A percentile compares a stretch with the other conserved stretches of the same genome.
These are phyloP conservation scores for Setomelanomma holmii DNA, from an alignment of 2,329 filamentous ascomycete species.

Conservation along the genomic window DNA sequence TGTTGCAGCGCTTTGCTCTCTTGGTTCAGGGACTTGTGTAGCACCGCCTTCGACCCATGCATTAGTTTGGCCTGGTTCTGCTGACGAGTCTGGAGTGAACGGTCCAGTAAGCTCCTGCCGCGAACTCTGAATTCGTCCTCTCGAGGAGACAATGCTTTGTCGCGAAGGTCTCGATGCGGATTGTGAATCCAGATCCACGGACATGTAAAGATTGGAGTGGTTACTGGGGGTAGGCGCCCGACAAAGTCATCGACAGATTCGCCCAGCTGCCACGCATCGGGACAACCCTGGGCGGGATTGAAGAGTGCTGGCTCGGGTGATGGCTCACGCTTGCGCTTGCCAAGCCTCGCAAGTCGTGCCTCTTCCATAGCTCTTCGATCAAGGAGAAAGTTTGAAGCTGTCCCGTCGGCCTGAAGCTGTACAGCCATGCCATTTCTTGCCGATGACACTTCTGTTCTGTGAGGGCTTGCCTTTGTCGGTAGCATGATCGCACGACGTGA, in stretches of 20 bases:
- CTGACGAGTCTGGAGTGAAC: conserved; percentile 55
- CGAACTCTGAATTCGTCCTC: conserved; percentile 59
- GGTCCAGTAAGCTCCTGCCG: conserved; percentile 62
- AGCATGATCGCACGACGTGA: not conserved
- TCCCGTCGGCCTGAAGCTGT: conserved; percentile 6
- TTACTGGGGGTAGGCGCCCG: conserved; percentile 70
- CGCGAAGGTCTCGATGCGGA: conserved; percentile 58
- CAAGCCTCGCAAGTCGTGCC: conserved; percentile 13
- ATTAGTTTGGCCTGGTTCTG: conserved; percentile 61
- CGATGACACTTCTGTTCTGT: not conserved
- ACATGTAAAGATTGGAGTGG: conserved; percentile 51
- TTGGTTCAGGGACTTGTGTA: conserved; percentile 50
- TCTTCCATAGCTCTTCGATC: conserved; percentile 22
- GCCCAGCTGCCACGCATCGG: conserved; percentile 65
- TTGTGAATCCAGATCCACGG: conserved; percentile 80
- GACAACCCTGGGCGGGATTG: conserved; percentile 65
- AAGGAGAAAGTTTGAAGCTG: conserved; percentile 5
- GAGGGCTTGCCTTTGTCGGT: not conserved
- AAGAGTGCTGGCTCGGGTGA: conserved; percentile 19
- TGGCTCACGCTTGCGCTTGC: conserved; percentile 17
- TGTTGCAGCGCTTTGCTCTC: conserved; percentile 55
- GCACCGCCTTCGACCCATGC: conserved; percentile 53
- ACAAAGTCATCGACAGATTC: conserved; percentile 73
- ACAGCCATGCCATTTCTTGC: conserved; percentile 1
- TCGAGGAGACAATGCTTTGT: conserved; percentile 44